Percentiles rank a stretch among this genome's conserved stretches.
These are phyloP conservation scores for Rhodomyrtus tomentosa DNA, from an alignment of 345 rosid species.

Conservation along the genomic window DNA sequence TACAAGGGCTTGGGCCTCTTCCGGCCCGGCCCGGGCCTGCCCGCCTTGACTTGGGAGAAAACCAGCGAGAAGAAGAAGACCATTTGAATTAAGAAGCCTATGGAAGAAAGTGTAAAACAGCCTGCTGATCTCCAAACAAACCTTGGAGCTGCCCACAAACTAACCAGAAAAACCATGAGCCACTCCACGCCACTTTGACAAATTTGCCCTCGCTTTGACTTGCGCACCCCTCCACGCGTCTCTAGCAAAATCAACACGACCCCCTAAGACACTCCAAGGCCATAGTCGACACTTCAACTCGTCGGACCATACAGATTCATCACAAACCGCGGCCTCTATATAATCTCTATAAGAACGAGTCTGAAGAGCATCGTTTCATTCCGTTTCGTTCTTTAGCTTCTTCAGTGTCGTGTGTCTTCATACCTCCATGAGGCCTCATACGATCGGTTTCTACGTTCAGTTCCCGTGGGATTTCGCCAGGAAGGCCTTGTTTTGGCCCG, in stretches of 20 bases:
- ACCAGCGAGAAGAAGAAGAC: neutral
- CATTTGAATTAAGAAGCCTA: neutral
- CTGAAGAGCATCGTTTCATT: neutral
- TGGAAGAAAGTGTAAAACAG: neutral
- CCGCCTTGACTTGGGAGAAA: neutral
- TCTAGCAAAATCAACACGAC: neutral
- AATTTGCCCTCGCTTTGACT: neutral
- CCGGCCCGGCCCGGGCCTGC: neutral
- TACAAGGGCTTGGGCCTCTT: neutral
- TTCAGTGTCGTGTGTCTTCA: neutral
- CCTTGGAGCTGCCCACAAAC: constrained; percentile 11
- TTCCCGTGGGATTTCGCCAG: neutral
- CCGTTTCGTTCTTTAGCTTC: neutral
- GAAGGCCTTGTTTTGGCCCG: neutral
- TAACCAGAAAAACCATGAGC: constrained; percentile 1
- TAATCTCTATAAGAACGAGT: neutral
- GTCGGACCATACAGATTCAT: neutral
- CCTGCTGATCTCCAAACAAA: neutral
- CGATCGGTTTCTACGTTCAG: neutral
- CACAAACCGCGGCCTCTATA: neutral
- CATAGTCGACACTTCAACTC: neutral
- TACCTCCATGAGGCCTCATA: neutral
- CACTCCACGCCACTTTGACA: neutral
- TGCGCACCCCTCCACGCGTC: neutral
- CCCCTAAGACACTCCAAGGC: neutral